Conservation (phyloP, 768 basidiomycete genomes). For the Russula sp. region DNA sequence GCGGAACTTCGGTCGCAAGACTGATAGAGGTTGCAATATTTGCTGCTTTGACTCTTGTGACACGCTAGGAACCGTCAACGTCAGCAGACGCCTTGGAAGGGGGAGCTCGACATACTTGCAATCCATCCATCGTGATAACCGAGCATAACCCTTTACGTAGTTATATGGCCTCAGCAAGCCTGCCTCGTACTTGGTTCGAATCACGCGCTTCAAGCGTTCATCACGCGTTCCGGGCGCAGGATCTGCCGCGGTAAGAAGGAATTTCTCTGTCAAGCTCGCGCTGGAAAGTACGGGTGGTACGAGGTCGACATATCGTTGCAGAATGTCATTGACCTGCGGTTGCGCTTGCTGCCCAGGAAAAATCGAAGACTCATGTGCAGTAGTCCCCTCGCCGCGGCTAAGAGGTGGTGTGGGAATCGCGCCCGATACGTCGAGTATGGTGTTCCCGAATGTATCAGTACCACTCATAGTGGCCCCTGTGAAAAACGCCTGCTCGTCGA, state of each 20-base stretch:
- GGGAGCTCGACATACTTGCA: slow-evolving; percentile 52
- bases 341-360: slow-evolving; percentile 21
- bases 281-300: slow-evolving; percentile 54
- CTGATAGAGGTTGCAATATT: slow-evolving; percentile 82
- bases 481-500: slow-evolving; percentile 81
- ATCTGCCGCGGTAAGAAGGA: slow-evolving; percentile 90
- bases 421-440: slow-evolving; percentile 22
- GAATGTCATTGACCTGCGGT: slow-evolving; percentile 12
- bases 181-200: slow-evolving; percentile 94
- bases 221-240: slow-evolving; percentile 87
- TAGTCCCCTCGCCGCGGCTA: slow-evolving; percentile 1
- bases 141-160: slow-evolving; percentile 91
- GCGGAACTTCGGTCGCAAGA: slow-evolving; percentile 78
- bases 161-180: slow-evolving; percentile 93
- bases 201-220: slow-evolving; percentile 84
- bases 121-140: slow-evolving; percentile 93
- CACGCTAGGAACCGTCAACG: slow-evolving; percentile 42
- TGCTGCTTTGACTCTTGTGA: slow-evolving; percentile 88
- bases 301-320: slow-evolving; percentile 32
- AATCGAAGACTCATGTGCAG: slow-evolving; percentile 20
- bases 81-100: slow-evolving; percentile 14
- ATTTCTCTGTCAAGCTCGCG: slow-evolving; percentile 77
- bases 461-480: slow-evolving; percentile 43
- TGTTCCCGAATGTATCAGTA: slow-evolving; percentile 38
- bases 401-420: not conserved